Base-by-base conservation (phyloP, 768 basidiomycete species). In the Cystofilobasidium ferigula region DNA sequence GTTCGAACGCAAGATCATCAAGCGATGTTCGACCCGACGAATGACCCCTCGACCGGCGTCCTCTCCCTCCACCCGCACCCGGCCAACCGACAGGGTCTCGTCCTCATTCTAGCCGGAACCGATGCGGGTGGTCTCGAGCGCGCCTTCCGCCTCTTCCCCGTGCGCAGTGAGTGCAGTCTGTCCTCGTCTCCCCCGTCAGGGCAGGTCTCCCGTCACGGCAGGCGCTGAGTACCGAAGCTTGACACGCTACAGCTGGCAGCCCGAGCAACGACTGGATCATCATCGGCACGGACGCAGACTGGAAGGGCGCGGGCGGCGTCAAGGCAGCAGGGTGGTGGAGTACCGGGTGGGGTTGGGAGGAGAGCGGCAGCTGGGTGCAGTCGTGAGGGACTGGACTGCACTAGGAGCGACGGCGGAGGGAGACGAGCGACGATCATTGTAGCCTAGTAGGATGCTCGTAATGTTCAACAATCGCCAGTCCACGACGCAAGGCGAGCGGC, bases 61-160 rank as follows among this genome's bases (percentile, higher is more conserved):
- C 69, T 88, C 47, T 85, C 88, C 71, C 78, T 85, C 8, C 85
- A 87, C 69, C 85, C 85, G 20, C 86, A 86, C 75, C 83, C 84
- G 12, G 63, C 69, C 30, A 70, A 75, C 26, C 8, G 69, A 40
- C 58, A 69, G 63, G 65, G 78, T 73, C 70, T 78, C 8, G 73
- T 77, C 45, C 74, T 89, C 9, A 83, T 89, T 70, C 75, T 91
- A 30, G 76, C 84, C 18, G 83, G 82, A 20, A 81, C 82, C 5
- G 83, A 85, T 69, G 69, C 71, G 0, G 70, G 74, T 1, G 85
- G 84, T 2, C 77, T 89, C 5, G 91, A 93, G 74, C 79, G 84
- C 61, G 83, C 81, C 0, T 74, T 81, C 1, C 81, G 86, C 53
- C 76, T 91, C n/a, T 87, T 93, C 72, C 90, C 91, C 5, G 81